Evolutionary conservation across 495 filamentous ascomycete genomes (phyloP), one percentile per base, ranked within the genome.

Genomic region (Xeromyces bisporus): DNA sequence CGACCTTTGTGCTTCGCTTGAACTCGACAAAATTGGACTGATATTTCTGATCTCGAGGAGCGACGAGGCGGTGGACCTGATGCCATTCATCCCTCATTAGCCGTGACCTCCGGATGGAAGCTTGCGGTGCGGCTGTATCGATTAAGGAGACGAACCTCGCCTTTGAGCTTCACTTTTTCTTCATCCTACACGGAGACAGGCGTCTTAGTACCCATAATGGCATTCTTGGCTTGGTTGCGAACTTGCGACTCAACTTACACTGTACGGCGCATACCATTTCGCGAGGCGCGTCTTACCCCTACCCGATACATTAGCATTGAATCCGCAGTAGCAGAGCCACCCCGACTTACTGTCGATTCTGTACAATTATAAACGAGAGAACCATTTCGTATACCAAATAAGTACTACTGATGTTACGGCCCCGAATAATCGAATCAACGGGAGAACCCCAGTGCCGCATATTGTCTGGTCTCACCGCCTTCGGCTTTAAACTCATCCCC

Each of bases 1-100:
- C 83, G 41, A 97, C 76, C 61, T 93, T 94, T 42, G 49, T 87
- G 74, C 70, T 84, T 31, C 52, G 46, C 28, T 63, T 63, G 55
- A 80, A 79, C 62, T 97, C 89, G 58, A 97, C 89, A 50, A 97
- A 97, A 61, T 97, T 97, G 50, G 82, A 92, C 53, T 97, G 89
- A 61, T 97, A 92, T 56, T 97, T 97, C 56, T 97, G 89, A 56
- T 97, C 89, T 43, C 89, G 77, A 7, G 89, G 89, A 3, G 89
- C 89, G 31, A 97, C 83, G 36, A 97, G 81, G 37, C 89, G 85
- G 69, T 97, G 89, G 49, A 94, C 77, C 80, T 87, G 37, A 32
- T 31, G 21, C 30, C 34, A 5, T 21, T 21, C 20, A 21, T 21
- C 9, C 9, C 20, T 21, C 20, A 9, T 21, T 21, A 21, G 9